These are phyloP conservation scores for Barnettozyma sp. DNA, from an alignment of 805 yeast genomes.

Conservation along the genomic window DNA sequence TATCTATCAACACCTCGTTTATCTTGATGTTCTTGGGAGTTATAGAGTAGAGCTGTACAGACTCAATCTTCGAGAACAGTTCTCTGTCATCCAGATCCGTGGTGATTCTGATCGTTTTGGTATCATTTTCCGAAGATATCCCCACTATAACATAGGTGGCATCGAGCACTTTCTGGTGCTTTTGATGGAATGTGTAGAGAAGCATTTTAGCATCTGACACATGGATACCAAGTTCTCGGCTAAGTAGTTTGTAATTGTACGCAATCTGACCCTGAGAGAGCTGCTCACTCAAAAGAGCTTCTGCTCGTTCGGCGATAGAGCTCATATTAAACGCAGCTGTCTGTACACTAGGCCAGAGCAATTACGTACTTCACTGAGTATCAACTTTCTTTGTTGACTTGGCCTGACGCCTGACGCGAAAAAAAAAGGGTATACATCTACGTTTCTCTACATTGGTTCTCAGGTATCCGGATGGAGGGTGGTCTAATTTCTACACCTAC, in stretches of 20 bases:
- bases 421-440: too few relatives aligned
- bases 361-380: too few relatives aligned
- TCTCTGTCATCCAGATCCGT: conserved; percentile 23
- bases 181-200: conserved; percentile 32
- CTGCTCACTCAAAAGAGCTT: conserved; percentile 2
- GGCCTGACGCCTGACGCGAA: too few relatives aligned
- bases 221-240: conserved; percentile 35
- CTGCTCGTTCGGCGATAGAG: neutral
- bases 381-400: too few relatives aligned
- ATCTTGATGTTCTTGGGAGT: conserved; percentile 17
- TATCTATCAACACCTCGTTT: conserved; percentile 15
- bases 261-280: conserved; percentile 4
- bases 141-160: conserved; percentile 41
- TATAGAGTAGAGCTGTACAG: conserved; percentile 37
- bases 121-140: conserved; percentile 6
- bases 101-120: conserved; percentile 20
- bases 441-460: too few relatives aligned
- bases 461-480: too few relatives aligned
- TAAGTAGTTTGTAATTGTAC: conserved; percentile 37
- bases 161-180: conserved; percentile 30
- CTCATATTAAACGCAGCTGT: neutral
- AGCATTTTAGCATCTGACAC: conserved; percentile 33
- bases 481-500: too few relatives aligned
- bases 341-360: too few relatives aligned
- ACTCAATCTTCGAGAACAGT: conserved; percentile 26